Evolutionary conservation across 768 basidiomycete species (phyloP), one percentile per base, ranked within the genome.

Genomic region (Boletus subcaerulescens): DNA sequence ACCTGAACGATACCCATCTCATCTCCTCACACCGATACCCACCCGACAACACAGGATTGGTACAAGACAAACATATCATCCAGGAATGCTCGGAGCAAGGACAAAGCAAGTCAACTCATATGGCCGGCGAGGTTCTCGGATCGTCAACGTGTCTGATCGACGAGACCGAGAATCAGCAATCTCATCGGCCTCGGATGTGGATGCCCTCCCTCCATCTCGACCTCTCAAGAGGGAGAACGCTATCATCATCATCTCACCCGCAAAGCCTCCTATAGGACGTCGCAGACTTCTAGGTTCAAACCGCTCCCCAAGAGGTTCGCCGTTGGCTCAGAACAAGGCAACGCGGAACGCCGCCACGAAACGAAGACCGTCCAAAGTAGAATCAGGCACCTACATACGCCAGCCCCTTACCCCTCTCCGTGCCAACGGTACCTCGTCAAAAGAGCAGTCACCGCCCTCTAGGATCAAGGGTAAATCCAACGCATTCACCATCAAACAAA

Each of bases 41-140:
- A 17, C 15, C 38, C 6, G 6, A 39, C 15, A 39, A 39, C 38
- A 36, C 29, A 29, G 29, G 29, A 29, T 29, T 29, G 29, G 8
- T 29, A 29, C 29, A 29, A 29, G 4, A 42, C 35, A 22, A 40
- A n/a, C n/a, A 44, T 58, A 45, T n/a, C 18, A 33, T 45, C 51
- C 45, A 40, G 13, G 15, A 62, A 86, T 87, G 86, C 74, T 85
- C 17, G 77, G 83, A 24, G 61, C 80, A 54, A 80, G 76, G 60
- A 88, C 86, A 7, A 86, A 85, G 65, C 82, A 85, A 62, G 78
- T 88, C 45, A 80, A 77, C 48, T 73, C 83, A 20, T 88, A 88
- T 60, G 86, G 86, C 20, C 81, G 82, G 60, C 81, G 86, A 56
- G 74, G 75, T 39, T 78, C 79, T 50, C 82, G 86, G 38, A 76